Conservation (phyloP, 176 grass and related monocot species). For the Ananas comosus region DNA sequence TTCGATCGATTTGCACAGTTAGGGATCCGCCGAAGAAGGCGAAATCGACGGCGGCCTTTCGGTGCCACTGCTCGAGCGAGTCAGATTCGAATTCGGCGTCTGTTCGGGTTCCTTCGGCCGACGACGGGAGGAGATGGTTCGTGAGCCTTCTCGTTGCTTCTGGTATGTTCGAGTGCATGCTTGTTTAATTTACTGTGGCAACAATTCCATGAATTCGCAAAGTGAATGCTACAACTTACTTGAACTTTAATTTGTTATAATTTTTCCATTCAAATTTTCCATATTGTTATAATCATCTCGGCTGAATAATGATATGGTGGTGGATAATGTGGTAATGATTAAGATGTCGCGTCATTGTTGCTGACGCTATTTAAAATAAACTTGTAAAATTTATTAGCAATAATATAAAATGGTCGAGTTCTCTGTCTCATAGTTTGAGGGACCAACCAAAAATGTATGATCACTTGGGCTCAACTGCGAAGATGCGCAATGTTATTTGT, state of each 20-base stretch:
- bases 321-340: too few species aligned
- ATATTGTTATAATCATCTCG: too few species aligned
- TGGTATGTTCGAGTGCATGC: slow-evolving; percentile 11
- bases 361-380: too few species aligned
- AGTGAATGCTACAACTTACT: background rate
- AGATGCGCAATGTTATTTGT: too few species aligned
- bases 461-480: too few species aligned
- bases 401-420: too few species aligned
- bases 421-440: too few species aligned
- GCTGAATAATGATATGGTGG: too few species aligned
- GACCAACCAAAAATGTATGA: too few species aligned
- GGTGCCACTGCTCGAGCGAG: slow-evolving; percentile 23
- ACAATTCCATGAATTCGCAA: background rate
- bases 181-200: background rate
- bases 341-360: too few species aligned
- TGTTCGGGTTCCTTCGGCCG: slow-evolving; percentile 5
- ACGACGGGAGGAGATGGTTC: slow-evolving; percentile 41
- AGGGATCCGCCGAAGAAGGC: slow-evolving; percentile 10
- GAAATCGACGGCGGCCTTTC: slow-evolving; percentile 11
- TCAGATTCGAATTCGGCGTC: slow-evolving; percentile 2
- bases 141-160: slow-evolving; percentile 29
- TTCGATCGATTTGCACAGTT: background rate
- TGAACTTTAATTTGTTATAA: background rate
- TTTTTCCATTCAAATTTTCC: too few species aligned
- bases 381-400: too few species aligned